Percentiles rank a stretch among this genome's conserved stretches.
These are phyloP conservation scores for Colletotrichum truncatum DNA, from an alignment of 2,329 filamentous ascomycete species.

Conservation along the genomic window DNA sequence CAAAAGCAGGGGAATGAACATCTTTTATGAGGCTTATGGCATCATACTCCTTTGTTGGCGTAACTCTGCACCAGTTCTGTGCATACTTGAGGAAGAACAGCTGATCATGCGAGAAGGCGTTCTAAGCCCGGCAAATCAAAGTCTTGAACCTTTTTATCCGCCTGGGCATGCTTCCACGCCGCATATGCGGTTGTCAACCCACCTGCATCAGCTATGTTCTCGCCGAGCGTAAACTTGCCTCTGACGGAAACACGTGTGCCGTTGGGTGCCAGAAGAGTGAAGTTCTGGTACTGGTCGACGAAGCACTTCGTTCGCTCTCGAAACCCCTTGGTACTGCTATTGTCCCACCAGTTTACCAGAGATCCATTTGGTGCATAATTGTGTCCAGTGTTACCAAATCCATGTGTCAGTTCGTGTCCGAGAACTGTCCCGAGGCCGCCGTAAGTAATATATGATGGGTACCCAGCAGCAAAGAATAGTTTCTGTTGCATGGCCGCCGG, in stretches of 20 bases:
- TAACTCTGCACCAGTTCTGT: conserved; percentile 74
- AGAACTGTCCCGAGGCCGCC: conserved; percentile 72
- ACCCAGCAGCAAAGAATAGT: conserved; percentile 68
- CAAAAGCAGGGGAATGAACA: conserved; percentile 70
- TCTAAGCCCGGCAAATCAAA: conserved; percentile 66
- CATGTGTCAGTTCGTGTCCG: conserved; percentile 76
- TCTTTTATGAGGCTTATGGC: conserved; percentile 67
- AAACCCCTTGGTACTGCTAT: conserved; percentile 66
- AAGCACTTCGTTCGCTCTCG: conserved; percentile 70
- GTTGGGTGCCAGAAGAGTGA: conserved; percentile 64
- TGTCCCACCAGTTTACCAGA: conserved; percentile 73
- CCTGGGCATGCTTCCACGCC: conserved; percentile 71
- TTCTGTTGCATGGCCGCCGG: conserved; percentile 74
- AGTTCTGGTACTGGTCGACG: conserved; percentile 70
- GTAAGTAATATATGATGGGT: conserved; percentile 73
- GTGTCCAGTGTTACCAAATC: conserved; percentile 72
- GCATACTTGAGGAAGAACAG: conserved; percentile 74
- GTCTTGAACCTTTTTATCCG: conserved; percentile 53
- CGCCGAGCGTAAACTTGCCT: conserved; percentile 69
- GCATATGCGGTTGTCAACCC: conserved; percentile 69
- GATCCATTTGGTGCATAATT: conserved; percentile 72
- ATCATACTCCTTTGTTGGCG: conserved; percentile 60
- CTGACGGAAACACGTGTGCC: conserved; percentile 67
- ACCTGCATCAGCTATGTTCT: conserved; percentile 78
- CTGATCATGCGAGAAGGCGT: conserved; percentile 71